Evolutionary conservation across 305 asterid species (phyloP).

Genomic region (Fraxinus albicans): DNA sequence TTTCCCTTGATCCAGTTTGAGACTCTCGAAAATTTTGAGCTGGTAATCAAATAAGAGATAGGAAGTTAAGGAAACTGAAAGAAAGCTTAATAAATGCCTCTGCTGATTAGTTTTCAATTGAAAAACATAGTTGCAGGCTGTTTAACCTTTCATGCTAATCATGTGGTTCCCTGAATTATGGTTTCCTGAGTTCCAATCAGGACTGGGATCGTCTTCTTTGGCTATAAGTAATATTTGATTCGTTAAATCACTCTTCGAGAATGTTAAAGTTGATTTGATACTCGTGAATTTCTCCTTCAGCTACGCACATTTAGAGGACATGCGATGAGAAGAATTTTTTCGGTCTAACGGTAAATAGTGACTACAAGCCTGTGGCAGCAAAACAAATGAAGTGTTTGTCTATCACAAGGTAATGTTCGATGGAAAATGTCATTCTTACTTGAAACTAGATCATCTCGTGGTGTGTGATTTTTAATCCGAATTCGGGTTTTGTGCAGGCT

Average conservation of each 20-base stretch:
- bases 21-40: not conserved
- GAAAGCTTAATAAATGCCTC: not conserved
- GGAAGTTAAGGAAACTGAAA: not conserved
- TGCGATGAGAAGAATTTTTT: slow-evolving; percentile 75
- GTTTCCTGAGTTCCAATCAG: not conserved
- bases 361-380: slow-evolving; percentile 84
- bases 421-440: not conserved
- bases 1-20: not conserved
- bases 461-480: not conserved
- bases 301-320: slow-evolving; percentile 73
- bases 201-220: not conserved
- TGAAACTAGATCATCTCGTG: not conserved
- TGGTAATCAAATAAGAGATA: not conserved
- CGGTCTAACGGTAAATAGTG: slow-evolving; percentile 59
- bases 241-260: not conserved
- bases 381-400: slow-evolving; percentile 73
- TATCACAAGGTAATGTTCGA: slow-evolving; percentile 61
- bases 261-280: slow-evolving; percentile 10
- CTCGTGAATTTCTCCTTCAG: slow-evolving; percentile 35
- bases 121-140: too few species aligned
- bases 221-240: not conserved
- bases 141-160: too few species aligned
- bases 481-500: slow-evolving; percentile 38
- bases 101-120: not conserved
- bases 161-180: not conserved